Conservation (phyloP, 1,284 basidiomycete genomes). For the Ustanciosporium gigantosporum region DNA sequence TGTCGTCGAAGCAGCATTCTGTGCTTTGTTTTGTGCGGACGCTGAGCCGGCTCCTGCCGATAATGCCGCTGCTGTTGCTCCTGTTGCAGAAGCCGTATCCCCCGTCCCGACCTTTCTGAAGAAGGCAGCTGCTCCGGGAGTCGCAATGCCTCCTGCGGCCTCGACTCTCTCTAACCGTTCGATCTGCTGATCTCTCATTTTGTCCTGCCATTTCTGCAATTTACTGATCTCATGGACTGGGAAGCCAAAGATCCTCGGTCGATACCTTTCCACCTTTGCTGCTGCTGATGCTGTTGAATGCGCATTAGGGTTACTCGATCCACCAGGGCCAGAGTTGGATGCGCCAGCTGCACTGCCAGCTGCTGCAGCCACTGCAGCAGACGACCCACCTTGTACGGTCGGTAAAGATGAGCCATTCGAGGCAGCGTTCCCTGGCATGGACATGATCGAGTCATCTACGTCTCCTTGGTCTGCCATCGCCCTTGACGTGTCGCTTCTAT, state of each 20-base stretch:
- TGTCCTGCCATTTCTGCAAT: constrained; percentile 58
- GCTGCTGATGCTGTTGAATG: constrained; percentile 35
- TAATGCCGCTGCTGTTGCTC: not conserved
- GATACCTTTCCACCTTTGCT: constrained; percentile 53
- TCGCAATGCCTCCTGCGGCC: constrained; percentile 27
- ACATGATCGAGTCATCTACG: constrained; percentile 39
- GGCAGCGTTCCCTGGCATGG: constrained; percentile 9
- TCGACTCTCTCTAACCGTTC: constrained; percentile 44
- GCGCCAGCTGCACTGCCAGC: constrained; percentile 9
- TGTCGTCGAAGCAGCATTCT: no score
- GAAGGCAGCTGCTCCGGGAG: constrained; percentile 26
- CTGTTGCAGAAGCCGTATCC: not conserved
- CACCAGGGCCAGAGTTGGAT: constrained; percentile 1
- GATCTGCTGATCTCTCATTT: constrained; percentile 44
- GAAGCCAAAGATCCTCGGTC: constrained; percentile 60
- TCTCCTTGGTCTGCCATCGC: constrained; percentile 65
- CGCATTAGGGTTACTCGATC: constrained; percentile 2
- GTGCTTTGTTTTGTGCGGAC: no score
- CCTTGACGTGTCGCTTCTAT: constrained; percentile 13
- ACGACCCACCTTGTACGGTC: constrained; percentile 1
- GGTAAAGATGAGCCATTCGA: constrained; percentile 17
- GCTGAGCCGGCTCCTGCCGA: not conserved
- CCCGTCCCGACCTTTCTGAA: constrained; percentile 11
- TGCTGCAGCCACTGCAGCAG: constrained; percentile 5
- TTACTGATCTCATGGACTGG: constrained; percentile 58